Percentiles rank a stretch among this genome's conserved stretches.
Conservation (phyloP, 139 green algal genomes). For the Chlorella sp. region DNA sequence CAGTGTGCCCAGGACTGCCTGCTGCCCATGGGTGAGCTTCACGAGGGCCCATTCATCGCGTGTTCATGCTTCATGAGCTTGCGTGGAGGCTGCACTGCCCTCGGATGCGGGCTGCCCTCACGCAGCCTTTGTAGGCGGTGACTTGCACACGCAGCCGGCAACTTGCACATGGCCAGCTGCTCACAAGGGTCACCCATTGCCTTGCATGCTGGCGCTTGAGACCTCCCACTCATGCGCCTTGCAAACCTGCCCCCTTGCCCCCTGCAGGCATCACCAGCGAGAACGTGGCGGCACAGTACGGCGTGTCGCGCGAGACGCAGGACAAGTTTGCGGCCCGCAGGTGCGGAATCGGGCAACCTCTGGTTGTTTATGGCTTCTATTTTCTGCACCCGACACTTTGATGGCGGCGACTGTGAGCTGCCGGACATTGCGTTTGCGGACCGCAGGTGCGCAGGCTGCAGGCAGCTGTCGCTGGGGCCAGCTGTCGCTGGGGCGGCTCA, state of each 20-base stretch:
- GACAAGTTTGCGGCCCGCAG: conserved; percentile 72
- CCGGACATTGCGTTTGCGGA: too few species aligned
- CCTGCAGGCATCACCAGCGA: conserved; percentile 90
- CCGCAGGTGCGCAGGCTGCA: too few species aligned
- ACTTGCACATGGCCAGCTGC: neutral
- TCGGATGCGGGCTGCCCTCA: too few species aligned
- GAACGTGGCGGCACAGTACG: conserved; percentile 95
- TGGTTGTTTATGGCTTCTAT: too few species aligned
- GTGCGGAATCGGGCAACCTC: too few species aligned
- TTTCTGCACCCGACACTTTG: too few species aligned
- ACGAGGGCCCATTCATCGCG: too few species aligned
- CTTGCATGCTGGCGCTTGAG: neutral
- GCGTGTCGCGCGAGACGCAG: conserved; percentile 67
- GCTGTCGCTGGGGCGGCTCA: too few species aligned
- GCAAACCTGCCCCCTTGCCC: too few species aligned
- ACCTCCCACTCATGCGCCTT: neutral
- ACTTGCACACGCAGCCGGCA: neutral
- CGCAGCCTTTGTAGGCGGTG: neutral
- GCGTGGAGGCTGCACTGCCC: neutral
- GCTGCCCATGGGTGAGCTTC: conserved; percentile 89
- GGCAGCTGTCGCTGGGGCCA: too few species aligned
- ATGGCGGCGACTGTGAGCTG: too few species aligned
- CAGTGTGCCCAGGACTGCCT: conserved; percentile 88
- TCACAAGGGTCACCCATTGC: neutral
- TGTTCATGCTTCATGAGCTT: neutral